These are phyloP conservation scores for Phaeotremella fagi DNA, from an alignment of 768 basidiomycete genomes.

Conservation along the genomic window DNA sequence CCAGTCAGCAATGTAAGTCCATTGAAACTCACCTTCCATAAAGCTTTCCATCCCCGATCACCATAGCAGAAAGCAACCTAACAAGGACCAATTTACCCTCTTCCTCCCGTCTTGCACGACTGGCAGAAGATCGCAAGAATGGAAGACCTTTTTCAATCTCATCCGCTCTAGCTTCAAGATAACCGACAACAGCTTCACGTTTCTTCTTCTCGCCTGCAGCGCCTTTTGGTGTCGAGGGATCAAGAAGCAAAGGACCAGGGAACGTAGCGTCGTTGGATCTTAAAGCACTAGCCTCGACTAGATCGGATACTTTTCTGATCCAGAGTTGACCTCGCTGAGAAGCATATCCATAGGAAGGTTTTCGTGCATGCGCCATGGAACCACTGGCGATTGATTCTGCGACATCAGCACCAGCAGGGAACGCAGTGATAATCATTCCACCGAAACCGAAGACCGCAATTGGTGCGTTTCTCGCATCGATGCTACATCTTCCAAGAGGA, in stretches of 20 bases:
- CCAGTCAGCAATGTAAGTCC: not conserved
- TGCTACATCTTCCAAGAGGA: slow-evolving; percentile 30
- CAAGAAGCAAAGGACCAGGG: slow-evolving; percentile 83
- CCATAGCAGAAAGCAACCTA: slow-evolving; percentile 68
- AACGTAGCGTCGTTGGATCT: slow-evolving; percentile 53
- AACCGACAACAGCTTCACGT: slow-evolving; percentile 70
- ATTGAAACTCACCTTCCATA: slow-evolving; percentile 67
- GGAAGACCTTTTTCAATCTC: slow-evolving; percentile 73
- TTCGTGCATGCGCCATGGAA: slow-evolving; percentile 9
- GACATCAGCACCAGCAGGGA: slow-evolving; percentile 65
- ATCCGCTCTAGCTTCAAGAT: slow-evolving; percentile 66
- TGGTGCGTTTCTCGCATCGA: slow-evolving; percentile 54
- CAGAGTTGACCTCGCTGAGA: slow-evolving; percentile 52
- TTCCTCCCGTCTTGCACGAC: slow-evolving; percentile 54
- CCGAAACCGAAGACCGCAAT: slow-evolving; percentile 88
- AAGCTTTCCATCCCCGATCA: slow-evolving; percentile 83
- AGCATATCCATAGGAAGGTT: slow-evolving; percentile 39
- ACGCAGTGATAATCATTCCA: slow-evolving; percentile 83
- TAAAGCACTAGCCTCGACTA: slow-evolving; percentile 65
- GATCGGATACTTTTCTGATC: slow-evolving; percentile 62
- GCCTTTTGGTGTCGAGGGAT: slow-evolving; percentile 63
- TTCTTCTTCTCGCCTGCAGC: slow-evolving; percentile 64
- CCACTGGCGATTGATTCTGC: slow-evolving; percentile 64
- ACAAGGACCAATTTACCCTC: slow-evolving; percentile 75
- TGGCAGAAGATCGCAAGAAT: slow-evolving; percentile 57